These are phyloP conservation scores for Saturnispora silvae DNA, from an alignment of 805 yeast genomes.

Conservation along the genomic window DNA sequence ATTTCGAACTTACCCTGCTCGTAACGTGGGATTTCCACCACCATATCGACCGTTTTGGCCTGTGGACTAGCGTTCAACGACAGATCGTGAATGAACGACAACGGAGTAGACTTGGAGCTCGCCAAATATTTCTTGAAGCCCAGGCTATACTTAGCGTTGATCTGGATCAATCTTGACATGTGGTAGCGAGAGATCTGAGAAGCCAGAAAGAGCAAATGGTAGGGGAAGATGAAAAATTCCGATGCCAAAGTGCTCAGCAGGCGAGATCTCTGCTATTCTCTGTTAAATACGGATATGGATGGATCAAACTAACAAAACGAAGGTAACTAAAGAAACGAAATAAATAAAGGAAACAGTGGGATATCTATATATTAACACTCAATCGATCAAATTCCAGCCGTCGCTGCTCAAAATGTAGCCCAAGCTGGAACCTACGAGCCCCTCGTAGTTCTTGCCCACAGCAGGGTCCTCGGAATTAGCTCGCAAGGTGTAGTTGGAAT, in stretches of 20 bases:
- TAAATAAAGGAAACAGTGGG: too few species aligned
- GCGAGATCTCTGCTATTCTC: too few species aligned
- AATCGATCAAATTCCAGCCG: conserved; percentile 23
- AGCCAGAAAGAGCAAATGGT: background rate
- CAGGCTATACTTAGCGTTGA: conserved; percentile 31
- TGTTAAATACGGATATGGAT: too few species aligned
- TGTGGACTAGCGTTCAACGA: conserved; percentile 41
- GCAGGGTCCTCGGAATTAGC: conserved; percentile 4
- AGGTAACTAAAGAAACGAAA: too few species aligned
- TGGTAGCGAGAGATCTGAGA: too few species aligned
- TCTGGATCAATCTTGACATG: conserved; percentile 3
- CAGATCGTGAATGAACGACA: conserved; percentile 62
- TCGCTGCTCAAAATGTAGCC: conserved; percentile 24
- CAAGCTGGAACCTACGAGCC: conserved; percentile 24
- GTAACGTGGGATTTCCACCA: conserved; percentile 76
- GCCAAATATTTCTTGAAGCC: conserved; percentile 35
- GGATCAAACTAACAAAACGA: too few species aligned
- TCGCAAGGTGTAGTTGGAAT: conserved; percentile 16
- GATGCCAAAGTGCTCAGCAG: too few species aligned
- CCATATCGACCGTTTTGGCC: conserved; percentile 43
- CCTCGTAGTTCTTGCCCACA: conserved; percentile 19
- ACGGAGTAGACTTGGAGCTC: background rate
- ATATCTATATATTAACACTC: too few species aligned
- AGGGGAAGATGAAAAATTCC: background rate
- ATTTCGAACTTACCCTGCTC: conserved; percentile 78